phyloP scores from a whole-genome alignment of 331 rosid genomes.

The Malus hybrid region DNA sequence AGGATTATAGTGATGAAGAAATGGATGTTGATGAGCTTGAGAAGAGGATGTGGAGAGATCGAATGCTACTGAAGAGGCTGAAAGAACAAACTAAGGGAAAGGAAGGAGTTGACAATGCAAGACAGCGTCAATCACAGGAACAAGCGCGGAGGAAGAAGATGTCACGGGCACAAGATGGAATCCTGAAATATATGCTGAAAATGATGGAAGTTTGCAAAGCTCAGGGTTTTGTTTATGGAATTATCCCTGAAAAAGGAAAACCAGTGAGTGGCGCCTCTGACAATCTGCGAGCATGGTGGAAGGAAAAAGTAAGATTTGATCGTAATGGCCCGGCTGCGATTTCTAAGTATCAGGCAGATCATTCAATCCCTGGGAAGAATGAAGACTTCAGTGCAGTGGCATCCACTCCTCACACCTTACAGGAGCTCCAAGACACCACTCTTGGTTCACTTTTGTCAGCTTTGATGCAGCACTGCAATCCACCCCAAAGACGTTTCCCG shows the following conservation, averaged over 20 bases:
- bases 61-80: constrained; percentile 23
- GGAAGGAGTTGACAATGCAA: constrained; percentile 11
- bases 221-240: constrained; percentile 46
- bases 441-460: constrained; percentile 46
- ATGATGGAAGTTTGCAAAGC: constrained; percentile 52
- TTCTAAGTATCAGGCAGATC: constrained; percentile 33
- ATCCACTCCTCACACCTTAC: constrained; percentile 39
- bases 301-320: constrained; percentile 39
- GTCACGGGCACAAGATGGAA: constrained; percentile 44
- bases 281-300: constrained; percentile 52
- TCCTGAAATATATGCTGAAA: constrained; percentile 41
- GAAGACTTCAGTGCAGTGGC: constrained; percentile 21
- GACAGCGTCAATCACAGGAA: constrained; percentile 39
- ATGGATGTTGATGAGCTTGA: constrained; percentile 33
- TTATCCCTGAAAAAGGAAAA: constrained; percentile 44
- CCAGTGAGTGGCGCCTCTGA: constrained; percentile 44
- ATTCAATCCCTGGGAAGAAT: constrained; percentile 18
- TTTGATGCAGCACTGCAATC: constrained; percentile 46
- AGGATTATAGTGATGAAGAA: constrained; percentile 27
- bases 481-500: constrained; percentile 45
- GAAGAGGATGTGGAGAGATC: constrained; percentile 44
- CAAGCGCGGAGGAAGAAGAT: constrained; percentile 51
- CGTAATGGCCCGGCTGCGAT: constrained; percentile 45
- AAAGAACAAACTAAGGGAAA: constrained; percentile 24
- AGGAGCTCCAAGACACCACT: constrained; percentile 50